phyloP scores from a whole-genome alignment of 345 rosid genomes.

The Pugionium dolabratum region DNA sequence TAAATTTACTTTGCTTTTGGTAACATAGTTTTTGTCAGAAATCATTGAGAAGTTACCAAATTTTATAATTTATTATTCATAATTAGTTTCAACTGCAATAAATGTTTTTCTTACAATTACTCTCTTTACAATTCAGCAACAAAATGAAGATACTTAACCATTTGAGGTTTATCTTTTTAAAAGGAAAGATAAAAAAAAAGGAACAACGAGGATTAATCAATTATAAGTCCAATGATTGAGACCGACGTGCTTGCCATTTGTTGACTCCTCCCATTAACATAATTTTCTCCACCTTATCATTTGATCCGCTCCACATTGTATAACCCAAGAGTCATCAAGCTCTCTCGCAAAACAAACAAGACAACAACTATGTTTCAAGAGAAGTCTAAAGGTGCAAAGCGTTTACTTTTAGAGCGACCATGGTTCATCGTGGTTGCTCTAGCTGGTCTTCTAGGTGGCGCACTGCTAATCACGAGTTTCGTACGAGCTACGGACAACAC shows the following conservation, averaged over 20 bases:
- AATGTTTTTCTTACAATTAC: no score
- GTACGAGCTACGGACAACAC: slow-evolving; percentile 44
- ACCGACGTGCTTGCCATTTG: slow-evolving; percentile 34
- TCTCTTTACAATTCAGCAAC: no score
- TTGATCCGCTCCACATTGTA: slow-evolving; percentile 29
- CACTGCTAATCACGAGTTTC: slow-evolving; percentile 46
- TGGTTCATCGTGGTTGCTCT: slow-evolving; percentile 41
- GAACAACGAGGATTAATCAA: slow-evolving; percentile 1
- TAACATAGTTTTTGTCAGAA: no score
- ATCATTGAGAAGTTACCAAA: no score
- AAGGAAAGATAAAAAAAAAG: neutral
- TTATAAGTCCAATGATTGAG: slow-evolving; percentile 32
- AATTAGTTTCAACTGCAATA: no score
- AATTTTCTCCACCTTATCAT: slow-evolving; percentile 36
- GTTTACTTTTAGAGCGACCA: slow-evolving; percentile 41
- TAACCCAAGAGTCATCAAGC: slow-evolving; percentile 20
- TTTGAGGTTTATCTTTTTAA: neutral
- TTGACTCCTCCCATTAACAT: slow-evolving; percentile 32
- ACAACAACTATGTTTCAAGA: slow-evolving; percentile 36
- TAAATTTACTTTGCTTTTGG: no score
- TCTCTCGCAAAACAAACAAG: slow-evolving; percentile 19
- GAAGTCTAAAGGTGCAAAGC: slow-evolving; percentile 19
- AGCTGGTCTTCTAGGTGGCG: slow-evolving; percentile 51
- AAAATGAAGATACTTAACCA: no score
- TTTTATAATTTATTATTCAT: no score